Base-by-base conservation (phyloP, 352 stramenopile genomes). In the Globisporangium lucens region DNA sequence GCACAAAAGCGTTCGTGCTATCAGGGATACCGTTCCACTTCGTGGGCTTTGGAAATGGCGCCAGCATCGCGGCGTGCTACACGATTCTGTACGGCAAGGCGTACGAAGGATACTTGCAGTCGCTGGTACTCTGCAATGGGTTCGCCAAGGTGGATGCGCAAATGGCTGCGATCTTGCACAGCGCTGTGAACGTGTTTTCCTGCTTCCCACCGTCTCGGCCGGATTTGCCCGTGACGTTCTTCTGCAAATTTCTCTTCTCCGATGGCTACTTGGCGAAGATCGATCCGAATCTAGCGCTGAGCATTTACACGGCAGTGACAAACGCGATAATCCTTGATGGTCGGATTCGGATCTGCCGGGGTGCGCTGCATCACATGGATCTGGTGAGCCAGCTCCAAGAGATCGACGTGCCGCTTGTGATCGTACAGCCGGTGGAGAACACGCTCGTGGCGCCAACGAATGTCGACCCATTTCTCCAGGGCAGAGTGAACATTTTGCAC, bases 241-340 rank as follows among this genome's bases (percentile, higher is more conserved):
- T 96, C 67, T 74, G 67, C 68, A 91, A 96, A 36, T 98, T 97
- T 63, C 78, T 98, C n/a, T 98, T 98, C 67, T 97, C 87, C 3
- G 91, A 97, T 30, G 84, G 66, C 22, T 98, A 98, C 63, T 67
- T 98, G 20, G 56, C 73, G 15, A 83, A 91, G 57, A 78, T 98
- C 3, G 90, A 96, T 47, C 73, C 83, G 51, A 94, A 96, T 35
- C 74, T 98, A 1, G 93, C 91, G 2, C 76, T 98, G 2, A 98
- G 95, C 57, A 97, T 98, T 24, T 97, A 97, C 75, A 97, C 91
- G 12, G 93, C 93, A 0, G 91, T 98, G 29, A 94, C 87, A 1
- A 98, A 98, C 61, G 71, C 89, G 1, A 98, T 98, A 63, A 91
- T 91, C 3, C 80, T 97, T 29, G 89, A 97, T 51, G 93, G 93